These are phyloP conservation scores for Spirogloea muscicola DNA, from an alignment of 139 green algal species.

Conservation along the genomic window DNA sequence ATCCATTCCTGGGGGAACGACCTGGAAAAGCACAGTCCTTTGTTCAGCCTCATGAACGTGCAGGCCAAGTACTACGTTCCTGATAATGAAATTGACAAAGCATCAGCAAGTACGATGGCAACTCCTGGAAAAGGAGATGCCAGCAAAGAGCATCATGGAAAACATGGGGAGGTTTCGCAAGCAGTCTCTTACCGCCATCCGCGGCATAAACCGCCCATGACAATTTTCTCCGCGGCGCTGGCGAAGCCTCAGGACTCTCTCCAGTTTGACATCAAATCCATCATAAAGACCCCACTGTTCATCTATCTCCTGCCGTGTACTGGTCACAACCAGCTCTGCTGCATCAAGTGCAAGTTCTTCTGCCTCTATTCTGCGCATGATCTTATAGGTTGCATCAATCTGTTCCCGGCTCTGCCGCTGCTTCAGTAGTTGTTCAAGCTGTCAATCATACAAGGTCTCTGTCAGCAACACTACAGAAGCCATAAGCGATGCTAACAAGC, in stretches of 20 bases:
- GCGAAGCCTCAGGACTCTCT: constrained; percentile 50
- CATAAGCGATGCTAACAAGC: no score
- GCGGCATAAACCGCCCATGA: constrained; percentile 74
- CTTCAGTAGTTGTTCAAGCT: constrained; percentile 83
- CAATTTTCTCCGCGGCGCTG: constrained; percentile 39
- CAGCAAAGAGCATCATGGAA: no score
- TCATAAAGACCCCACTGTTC: constrained; percentile 95
- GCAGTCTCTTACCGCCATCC: constrained; percentile 66
- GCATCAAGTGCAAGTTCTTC: constrained; percentile 87
- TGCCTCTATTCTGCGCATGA: constrained; percentile 80
- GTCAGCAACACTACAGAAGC: no score
- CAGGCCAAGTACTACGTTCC: no score
- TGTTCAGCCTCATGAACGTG: no score
- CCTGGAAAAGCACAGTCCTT: constrained; percentile 19
- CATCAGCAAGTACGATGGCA: no score
- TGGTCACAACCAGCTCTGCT: constrained; percentile 81
- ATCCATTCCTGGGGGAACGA: constrained; percentile 82
- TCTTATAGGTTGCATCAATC: constrained; percentile 86
- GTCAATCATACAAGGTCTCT: no score
- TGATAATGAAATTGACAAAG: no score
- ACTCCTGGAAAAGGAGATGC: no score
- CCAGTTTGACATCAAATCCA: constrained; percentile 62
- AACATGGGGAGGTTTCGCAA: no score
- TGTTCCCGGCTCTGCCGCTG: constrained; percentile 65
- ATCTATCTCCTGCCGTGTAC: constrained; percentile 83